These are phyloP conservation scores for Phycomyces nitens DNA, from an alignment of 192 early-diverging fungal species.

Conservation along the genomic window DNA sequence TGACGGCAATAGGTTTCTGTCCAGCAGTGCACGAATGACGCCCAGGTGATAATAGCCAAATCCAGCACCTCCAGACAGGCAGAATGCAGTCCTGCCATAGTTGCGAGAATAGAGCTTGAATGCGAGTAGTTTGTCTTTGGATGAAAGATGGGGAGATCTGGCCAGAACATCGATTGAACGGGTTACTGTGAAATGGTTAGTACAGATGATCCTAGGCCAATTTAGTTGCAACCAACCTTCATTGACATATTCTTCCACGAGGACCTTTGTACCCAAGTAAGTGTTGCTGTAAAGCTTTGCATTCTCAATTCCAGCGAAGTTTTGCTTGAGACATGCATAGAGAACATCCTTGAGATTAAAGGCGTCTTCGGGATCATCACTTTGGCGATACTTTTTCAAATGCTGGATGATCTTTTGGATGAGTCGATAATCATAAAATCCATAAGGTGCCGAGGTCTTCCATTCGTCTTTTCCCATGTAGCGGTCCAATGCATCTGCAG, in stretches of 20 bases:
- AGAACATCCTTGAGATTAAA: constrained; percentile 49
- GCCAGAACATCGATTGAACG: constrained; percentile 39
- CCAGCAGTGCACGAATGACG: constrained; percentile 67
- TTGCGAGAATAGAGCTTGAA: constrained; percentile 60
- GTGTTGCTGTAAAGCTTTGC: constrained; percentile 66
- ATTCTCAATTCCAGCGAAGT: constrained; percentile 78
- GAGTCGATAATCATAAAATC: constrained; percentile 62
- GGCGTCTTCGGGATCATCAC: constrained; percentile 33
- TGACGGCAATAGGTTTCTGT: constrained; percentile 61
- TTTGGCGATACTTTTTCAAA: constrained; percentile 33
- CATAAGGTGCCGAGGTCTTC: constrained; percentile 56
- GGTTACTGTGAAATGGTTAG: constrained; percentile 35
- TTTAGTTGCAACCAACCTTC: too few species aligned
- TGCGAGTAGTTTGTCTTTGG: constrained; percentile 58
- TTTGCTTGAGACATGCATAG: constrained; percentile 62
- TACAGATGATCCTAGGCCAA: too few species aligned
- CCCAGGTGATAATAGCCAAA: constrained; percentile 73
- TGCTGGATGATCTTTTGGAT: constrained; percentile 57
- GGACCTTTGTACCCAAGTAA: constrained; percentile 70
- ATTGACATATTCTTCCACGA: constrained; percentile 64
- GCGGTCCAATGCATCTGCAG: constrained; percentile 57
- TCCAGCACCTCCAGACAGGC: constrained; percentile 73
- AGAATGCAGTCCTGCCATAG: constrained; percentile 75
- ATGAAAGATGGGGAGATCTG: constrained; percentile 30
- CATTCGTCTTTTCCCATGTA: constrained; percentile 69